Evolutionary conservation across 179 eudicot genomes (phyloP).

Genomic region (Heliamphora pulchella): DNA sequence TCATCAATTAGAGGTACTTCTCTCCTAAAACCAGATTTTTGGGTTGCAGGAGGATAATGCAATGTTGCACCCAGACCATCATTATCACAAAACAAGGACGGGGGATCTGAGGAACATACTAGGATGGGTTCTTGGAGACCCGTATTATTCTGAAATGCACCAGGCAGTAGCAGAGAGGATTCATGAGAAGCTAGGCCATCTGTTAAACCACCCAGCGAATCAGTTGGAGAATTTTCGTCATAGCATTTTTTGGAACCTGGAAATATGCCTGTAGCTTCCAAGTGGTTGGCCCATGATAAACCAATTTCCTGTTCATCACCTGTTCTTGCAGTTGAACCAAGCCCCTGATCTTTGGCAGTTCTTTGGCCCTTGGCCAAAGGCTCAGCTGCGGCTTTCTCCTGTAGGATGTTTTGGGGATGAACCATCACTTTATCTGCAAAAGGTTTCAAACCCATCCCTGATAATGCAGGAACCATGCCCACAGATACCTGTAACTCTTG

Average conservation of each 20-base stretch:
- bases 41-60: slow-evolving; percentile 19
- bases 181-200: slow-evolving; percentile 28
- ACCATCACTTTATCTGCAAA: slow-evolving; percentile 12
- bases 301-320: not conserved
- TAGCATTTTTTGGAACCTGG: not conserved
- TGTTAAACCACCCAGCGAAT: slow-evolving; percentile 38
- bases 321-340: not conserved
- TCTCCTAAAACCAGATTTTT: slow-evolving; percentile 26
- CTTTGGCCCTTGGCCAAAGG: slow-evolving; percentile 8
- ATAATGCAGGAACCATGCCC: slow-evolving; percentile 13
- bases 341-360: slow-evolving; percentile 6
- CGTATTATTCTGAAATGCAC: slow-evolving; percentile 24
- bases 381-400: slow-evolving; percentile 12
- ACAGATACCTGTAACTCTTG: slow-evolving; percentile 17
- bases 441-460: slow-evolving; percentile 11
- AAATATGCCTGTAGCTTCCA: slow-evolving; percentile 9
- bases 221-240: slow-evolving; percentile 30
- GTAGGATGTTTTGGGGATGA: slow-evolving; percentile 13
- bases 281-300: not conserved
- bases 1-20: slow-evolving; percentile 39
- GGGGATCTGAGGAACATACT: slow-evolving; percentile 20
- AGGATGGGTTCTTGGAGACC: slow-evolving; percentile 22
- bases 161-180: slow-evolving; percentile 21
- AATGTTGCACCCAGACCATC: not conserved
- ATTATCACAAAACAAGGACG: not conserved